Conservation (phyloP, 2,329 filamentous ascomycete genomes). For the Pseudogymnoascus sp. region DNA sequence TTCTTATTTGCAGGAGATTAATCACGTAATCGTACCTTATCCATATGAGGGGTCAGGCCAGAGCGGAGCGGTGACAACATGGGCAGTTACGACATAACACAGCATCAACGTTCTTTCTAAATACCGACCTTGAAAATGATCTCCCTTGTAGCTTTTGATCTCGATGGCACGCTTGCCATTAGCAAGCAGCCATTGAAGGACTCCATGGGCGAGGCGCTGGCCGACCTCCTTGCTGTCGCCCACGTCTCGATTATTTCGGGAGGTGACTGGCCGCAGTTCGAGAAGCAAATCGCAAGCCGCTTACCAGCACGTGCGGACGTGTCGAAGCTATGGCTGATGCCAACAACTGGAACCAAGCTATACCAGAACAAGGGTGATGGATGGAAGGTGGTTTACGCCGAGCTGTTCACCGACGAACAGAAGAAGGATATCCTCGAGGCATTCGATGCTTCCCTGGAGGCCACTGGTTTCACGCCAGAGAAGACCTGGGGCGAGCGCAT, state of each 20-base stretch:
- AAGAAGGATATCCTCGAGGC: constrained; percentile 28
- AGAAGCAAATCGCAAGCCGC: constrained; percentile 34
- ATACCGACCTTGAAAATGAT: constrained; percentile 24
- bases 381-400: constrained; percentile 33
- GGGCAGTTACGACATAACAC: neutral
- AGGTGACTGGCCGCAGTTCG: constrained; percentile 37
- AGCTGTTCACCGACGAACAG: constrained; percentile 31
- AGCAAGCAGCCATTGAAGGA: constrained; percentile 32
- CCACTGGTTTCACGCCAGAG: constrained; percentile 32
- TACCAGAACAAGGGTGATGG: constrained; percentile 28
- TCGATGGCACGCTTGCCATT: constrained; percentile 32
- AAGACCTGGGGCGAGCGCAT: constrained; percentile 35
- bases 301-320: constrained; percentile 31
- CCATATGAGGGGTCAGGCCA: neutral
- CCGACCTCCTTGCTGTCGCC: constrained; percentile 32
- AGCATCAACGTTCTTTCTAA: neutral
- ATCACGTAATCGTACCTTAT: neutral
- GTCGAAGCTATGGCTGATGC: constrained; percentile 37
- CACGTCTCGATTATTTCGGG: constrained; percentile 36
- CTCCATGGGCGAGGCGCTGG: constrained; percentile 29
- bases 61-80: constrained; percentile 2
- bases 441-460: constrained; percentile 31
- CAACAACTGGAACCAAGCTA: constrained; percentile 36
- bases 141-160: constrained; percentile 32
- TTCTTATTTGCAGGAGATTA: constrained; percentile 3